Evolutionary conservation across 2,329 filamentous ascomycete species (phyloP).

Genomic region (Fusarium sp.): DNA sequence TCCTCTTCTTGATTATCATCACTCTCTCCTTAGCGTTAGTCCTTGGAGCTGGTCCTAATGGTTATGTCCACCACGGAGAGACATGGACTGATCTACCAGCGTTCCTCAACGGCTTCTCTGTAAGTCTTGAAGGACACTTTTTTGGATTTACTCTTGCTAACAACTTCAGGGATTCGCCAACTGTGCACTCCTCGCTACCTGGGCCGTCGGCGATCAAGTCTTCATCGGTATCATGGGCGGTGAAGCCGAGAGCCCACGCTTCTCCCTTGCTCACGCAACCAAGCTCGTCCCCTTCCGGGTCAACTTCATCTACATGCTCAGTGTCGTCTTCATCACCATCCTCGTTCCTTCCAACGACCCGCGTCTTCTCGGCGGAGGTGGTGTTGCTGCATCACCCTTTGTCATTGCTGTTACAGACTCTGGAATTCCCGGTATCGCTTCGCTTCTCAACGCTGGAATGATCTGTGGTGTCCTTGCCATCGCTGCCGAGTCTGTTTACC

Average conservation of each 20-base stretch:
- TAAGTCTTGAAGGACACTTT: background rate
- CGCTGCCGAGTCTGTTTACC: conserved; percentile 25
- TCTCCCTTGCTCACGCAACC: conserved; percentile 34
- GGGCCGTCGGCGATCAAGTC: conserved; percentile 40
- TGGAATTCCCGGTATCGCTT: conserved; percentile 25
- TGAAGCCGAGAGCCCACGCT: conserved; percentile 31
- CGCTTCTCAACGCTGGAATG: conserved; percentile 36
- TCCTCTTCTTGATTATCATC: conserved; percentile 33
- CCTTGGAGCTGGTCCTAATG: conserved; percentile 22
- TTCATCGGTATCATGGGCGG: conserved; percentile 43
- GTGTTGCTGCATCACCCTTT: conserved; percentile 33
- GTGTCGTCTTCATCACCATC: conserved; percentile 34
- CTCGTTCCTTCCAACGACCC: conserved; percentile 31
- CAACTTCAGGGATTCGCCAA: conserved; percentile 32
- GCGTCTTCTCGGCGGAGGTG: conserved; percentile 25
- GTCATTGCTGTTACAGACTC: conserved; percentile 29
- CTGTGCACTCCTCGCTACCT: conserved; percentile 32
- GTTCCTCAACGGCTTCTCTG: conserved; percentile 33
- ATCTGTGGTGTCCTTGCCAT: conserved; percentile 38
- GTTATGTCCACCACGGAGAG: conserved; percentile 7
- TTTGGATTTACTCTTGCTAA: background rate
- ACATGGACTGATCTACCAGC: conserved; percentile 16
- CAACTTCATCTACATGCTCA: conserved; percentile 34
- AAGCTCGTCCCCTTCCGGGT: conserved; percentile 39
- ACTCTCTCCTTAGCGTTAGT: conserved; percentile 24